Conservation (phyloP, 352 stramenopile species). For the Phytophthora cryptogea region DNA sequence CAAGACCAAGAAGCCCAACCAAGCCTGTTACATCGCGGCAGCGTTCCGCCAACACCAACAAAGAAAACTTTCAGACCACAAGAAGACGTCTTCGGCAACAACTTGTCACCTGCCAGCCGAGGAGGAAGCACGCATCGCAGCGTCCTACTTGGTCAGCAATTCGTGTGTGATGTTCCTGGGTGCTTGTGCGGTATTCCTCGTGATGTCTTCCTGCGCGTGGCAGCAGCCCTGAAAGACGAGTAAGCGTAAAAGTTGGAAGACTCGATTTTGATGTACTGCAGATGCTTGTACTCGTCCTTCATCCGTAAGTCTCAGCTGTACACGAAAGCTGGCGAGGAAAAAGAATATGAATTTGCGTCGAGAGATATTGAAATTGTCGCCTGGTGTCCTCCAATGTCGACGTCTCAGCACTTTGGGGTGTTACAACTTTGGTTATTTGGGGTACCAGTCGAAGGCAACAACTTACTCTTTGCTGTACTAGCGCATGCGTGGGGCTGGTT, state of each 20-base stretch:
- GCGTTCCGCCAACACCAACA: slow-evolving; percentile 8
- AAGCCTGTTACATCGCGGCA: slow-evolving; percentile 9
- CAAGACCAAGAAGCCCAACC: slow-evolving; percentile 1
- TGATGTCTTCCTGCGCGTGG: slow-evolving; percentile 61
- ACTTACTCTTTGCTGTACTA: slow-evolving; percentile 16
- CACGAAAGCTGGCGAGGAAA: background rate
- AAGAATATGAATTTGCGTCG: background rate
- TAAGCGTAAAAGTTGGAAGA: too few relatives aligned
- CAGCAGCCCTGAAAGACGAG: slow-evolving; percentile 54
- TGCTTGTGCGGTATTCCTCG: slow-evolving; percentile 62
- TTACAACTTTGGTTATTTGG: slow-evolving; percentile 13
- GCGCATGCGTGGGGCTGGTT: slow-evolving; percentile 7
- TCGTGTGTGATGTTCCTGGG: slow-evolving; percentile 57
- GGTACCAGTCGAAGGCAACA: slow-evolving; percentile 1
- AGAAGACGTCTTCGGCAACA: slow-evolving; percentile 6
- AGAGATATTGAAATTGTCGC: background rate
- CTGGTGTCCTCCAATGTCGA: background rate
- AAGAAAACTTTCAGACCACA: slow-evolving; percentile 17
- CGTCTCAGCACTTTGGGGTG: slow-evolving; percentile 5
- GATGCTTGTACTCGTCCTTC: too few relatives aligned
- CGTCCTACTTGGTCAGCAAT: slow-evolving; percentile 15
- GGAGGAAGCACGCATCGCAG: slow-evolving; percentile 1
- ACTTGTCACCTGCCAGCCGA: slow-evolving; percentile 1
- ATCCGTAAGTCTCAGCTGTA: too few relatives aligned
- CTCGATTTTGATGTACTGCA: too few relatives aligned